phyloP scores from a whole-genome alignment of 148 eudicot genomes.

The Heliamphora exappendiculata region DNA sequence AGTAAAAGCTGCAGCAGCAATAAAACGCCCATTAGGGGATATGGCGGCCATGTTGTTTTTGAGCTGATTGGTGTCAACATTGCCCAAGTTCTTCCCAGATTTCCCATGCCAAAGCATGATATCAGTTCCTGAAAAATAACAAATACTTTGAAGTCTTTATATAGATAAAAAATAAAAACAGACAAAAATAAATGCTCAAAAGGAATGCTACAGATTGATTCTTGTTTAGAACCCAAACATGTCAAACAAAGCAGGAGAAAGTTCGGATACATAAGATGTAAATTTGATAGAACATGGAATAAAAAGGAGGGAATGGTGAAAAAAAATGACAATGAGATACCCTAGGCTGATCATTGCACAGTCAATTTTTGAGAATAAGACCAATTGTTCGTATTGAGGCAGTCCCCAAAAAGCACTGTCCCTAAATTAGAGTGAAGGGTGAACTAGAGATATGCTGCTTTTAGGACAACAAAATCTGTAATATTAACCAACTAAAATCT shows the following conservation, averaged over 20 bases:
- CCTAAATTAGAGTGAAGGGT: neutral
- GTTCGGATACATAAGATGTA: neutral
- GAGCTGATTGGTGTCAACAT: slow-evolving; percentile 88
- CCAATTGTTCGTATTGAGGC: neutral
- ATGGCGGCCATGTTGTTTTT: slow-evolving; percentile 88
- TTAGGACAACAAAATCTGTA: neutral
- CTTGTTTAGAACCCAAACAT: neutral
- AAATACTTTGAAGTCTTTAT: neutral
- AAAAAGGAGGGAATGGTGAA: neutral
- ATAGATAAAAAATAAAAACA: neutral
- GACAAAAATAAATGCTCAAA: neutral
- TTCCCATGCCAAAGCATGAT: slow-evolving; percentile 95
- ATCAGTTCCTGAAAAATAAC: slow-evolving; percentile 64
- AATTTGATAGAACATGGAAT: neutral
- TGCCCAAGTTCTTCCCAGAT: slow-evolving; percentile 75
- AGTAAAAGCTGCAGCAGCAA: slow-evolving; percentile 99
- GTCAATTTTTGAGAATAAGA: neutral
- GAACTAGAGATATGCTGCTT: neutral
- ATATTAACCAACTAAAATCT: neutral
- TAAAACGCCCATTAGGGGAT: slow-evolving; percentile 93
- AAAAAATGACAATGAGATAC: neutral
- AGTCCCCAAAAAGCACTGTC: neutral
- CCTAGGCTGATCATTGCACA: neutral
- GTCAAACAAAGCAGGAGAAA: neutral
- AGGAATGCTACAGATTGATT: neutral